Conservation (phyloP, 352 stramenopile genomes). For the Globisporangium polare region DNA sequence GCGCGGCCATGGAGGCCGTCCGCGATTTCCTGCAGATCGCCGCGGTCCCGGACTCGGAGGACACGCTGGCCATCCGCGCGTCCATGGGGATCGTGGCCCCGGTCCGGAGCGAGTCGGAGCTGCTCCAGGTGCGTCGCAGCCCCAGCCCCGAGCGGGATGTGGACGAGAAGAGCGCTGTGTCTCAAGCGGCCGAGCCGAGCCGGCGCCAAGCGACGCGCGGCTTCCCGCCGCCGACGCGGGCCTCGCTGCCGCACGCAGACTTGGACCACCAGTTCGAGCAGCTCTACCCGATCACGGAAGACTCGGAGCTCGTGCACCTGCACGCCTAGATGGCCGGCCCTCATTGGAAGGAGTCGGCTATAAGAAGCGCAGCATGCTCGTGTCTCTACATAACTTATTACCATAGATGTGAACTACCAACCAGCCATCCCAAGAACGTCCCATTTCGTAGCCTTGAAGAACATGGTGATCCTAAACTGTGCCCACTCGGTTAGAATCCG, state of each 20-base stretch:
- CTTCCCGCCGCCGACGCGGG: slow-evolving; percentile 21
- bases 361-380: not conserved
- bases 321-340: slow-evolving; percentile 4
- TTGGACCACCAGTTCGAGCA: slow-evolving; percentile 28
- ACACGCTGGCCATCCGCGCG: slow-evolving; percentile 1
- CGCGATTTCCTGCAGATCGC: slow-evolving; percentile 45
- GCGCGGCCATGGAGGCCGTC: slow-evolving; percentile 36
- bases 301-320: slow-evolving; percentile 30
- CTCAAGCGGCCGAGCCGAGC: not conserved
- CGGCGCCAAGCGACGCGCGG: slow-evolving; percentile 8
- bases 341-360: not conserved
- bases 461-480: not conserved
- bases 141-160: not conserved
- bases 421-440: not conserved
- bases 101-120: not conserved
- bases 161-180: not conserved
- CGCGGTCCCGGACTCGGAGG: slow-evolving; percentile 19
- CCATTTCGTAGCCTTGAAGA: too few species aligned
- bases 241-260: slow-evolving; percentile 19
- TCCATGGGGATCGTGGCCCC: not conserved
- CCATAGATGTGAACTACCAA: not conserved
- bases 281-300: slow-evolving; percentile 57
- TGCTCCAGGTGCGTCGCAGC: not conserved
- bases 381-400: slow-evolving; percentile 1
- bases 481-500: too few species aligned